Percentiles rank a stretch among this genome's conserved stretches.
Conservation (phyloP, 192 early-diverging fungal genomes). For the Lunasporangiospora selenospora region DNA sequence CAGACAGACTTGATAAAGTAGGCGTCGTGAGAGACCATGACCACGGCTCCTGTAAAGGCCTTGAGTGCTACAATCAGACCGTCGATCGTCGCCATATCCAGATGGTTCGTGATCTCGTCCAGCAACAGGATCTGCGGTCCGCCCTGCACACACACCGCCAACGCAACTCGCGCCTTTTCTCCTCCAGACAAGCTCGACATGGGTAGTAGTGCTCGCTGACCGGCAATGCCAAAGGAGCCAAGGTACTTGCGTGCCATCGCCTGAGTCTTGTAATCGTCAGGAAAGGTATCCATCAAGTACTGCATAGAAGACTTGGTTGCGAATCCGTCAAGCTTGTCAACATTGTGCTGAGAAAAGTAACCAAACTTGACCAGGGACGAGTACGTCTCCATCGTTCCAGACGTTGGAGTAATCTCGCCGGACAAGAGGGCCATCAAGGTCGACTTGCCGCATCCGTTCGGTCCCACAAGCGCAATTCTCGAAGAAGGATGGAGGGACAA, state of each 20-base stretch:
- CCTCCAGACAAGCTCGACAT: slow-evolving; percentile 81
- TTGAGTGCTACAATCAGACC: slow-evolving; percentile 75
- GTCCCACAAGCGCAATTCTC: slow-evolving; percentile 80
- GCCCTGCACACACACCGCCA: slow-evolving; percentile 71
- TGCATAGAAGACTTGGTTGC: slow-evolving; percentile 32
- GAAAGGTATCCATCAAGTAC: slow-evolving; percentile 44
- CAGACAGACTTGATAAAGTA: slow-evolving; percentile 78
- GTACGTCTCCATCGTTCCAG: slow-evolving; percentile 69
- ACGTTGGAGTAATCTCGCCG: slow-evolving; percentile 63
- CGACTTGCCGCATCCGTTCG: slow-evolving; percentile 84
- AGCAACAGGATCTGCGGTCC: slow-evolving; percentile 75
- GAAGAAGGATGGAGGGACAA: slow-evolving; percentile 72
- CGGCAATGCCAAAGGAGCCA: slow-evolving; percentile 79
- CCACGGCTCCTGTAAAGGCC: slow-evolving; percentile 74
- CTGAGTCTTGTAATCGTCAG: slow-evolving; percentile 34
- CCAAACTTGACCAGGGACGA: slow-evolving; percentile 70
- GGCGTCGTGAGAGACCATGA: slow-evolving; percentile 89
- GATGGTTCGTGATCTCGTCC: slow-evolving; percentile 88
- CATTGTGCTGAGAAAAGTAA: slow-evolving; percentile 86
- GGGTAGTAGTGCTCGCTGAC: slow-evolving; percentile 62
- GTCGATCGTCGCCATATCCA: slow-evolving; percentile 88
- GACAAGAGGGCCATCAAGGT: slow-evolving; percentile 83
- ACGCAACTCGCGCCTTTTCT: slow-evolving; percentile 78
- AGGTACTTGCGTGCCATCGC: slow-evolving; percentile 66
- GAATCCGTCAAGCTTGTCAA: slow-evolving; percentile 68